Percentiles rank a stretch among this genome's conserved stretches.
Conservation (phyloP, 768 basidiomycete genomes). For the Panaeolus papilionaceus region DNA sequence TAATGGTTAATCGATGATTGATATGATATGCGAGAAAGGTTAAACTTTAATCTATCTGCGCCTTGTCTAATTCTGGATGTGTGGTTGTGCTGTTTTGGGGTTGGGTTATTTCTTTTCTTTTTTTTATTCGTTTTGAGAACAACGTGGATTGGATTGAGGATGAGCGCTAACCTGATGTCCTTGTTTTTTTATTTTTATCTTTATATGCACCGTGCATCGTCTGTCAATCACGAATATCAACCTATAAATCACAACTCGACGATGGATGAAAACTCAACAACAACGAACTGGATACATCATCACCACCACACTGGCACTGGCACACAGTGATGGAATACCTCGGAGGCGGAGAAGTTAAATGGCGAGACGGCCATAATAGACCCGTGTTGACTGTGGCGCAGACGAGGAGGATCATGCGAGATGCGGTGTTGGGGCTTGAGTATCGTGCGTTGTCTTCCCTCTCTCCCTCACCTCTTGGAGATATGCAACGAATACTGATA, state of each 20-base stretch:
- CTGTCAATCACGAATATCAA: no score
- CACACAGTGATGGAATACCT: conserved; percentile 92
- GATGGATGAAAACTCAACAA: no score
- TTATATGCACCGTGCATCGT: no score
- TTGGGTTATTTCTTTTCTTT: neutral
- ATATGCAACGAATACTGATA: neutral
- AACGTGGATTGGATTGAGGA: neutral
- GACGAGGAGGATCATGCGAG: conserved; percentile 86
- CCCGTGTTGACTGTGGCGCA: conserved; percentile 88
- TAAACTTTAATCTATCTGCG: conserved; percentile 1
- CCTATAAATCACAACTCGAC: no score
- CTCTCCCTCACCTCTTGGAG: conserved; percentile 20
- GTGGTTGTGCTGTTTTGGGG: neutral
- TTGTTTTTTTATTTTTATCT: neutral
- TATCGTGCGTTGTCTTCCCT: conserved; percentile 68
- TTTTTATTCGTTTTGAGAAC: neutral
- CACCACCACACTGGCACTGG: no score
- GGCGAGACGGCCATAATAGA: conserved; percentile 67
- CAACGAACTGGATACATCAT: no score
- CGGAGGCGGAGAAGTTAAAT: conserved; percentile 93
- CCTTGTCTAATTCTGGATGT: neutral
- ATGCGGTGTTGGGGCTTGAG: conserved; percentile 93
- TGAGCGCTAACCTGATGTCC: neutral
- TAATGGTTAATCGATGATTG: no score
- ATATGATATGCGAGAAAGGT: neutral